Conservation (phyloP, 495 filamentous ascomycete species). For the Penicillium roqueforti region DNA sequence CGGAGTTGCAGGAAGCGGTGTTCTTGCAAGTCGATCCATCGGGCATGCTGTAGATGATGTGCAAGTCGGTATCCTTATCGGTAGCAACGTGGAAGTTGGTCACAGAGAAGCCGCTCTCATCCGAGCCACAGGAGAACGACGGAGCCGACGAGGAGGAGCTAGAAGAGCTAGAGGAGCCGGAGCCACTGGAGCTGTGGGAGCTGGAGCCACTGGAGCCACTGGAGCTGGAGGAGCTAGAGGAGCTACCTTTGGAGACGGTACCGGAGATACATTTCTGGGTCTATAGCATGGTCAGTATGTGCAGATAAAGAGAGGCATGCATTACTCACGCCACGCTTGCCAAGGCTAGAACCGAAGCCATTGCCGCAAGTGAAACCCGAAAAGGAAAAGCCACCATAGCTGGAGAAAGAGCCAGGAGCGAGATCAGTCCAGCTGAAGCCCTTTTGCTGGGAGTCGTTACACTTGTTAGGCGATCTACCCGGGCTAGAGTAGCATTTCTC, state of each 20-base stretch:
- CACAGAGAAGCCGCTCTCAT: slow-evolving; percentile 67
- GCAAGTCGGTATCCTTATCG: slow-evolving; percentile 68
- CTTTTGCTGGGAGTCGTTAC: slow-evolving; percentile 56
- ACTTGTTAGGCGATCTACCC: slow-evolving; percentile 71
- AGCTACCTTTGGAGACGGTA: slow-evolving; percentile 13
- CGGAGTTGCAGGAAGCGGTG: slow-evolving; percentile 56
- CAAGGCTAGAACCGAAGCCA: slow-evolving; percentile 47
- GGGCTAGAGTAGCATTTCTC: slow-evolving; percentile 62
- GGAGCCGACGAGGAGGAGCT: slow-evolving; percentile 36
- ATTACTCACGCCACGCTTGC: slow-evolving; percentile 42
- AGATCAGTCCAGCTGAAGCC: slow-evolving; percentile 74
- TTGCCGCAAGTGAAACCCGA: slow-evolving; percentile 62
- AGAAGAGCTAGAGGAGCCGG: slow-evolving; percentile 11
- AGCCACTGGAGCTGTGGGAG: background rate
- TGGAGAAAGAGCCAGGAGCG: slow-evolving; percentile 53
- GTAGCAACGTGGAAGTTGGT: slow-evolving; percentile 64
- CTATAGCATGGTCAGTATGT: slow-evolving; percentile 11
- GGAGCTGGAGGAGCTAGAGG: slow-evolving; percentile 18
- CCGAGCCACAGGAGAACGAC: slow-evolving; percentile 51
- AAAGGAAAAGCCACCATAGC: slow-evolving; percentile 72
- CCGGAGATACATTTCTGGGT: slow-evolving; percentile 27
- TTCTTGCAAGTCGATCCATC: slow-evolving; percentile 76
- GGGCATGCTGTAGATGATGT: slow-evolving; percentile 80
- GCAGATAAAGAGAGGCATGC: slow-evolving; percentile 12
- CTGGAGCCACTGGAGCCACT: slow-evolving; percentile 13